A percentile compares a stretch with the other conserved stretches of the same genome.
Evolutionary conservation across 2,329 filamentous ascomycete genomes (phyloP).

Genomic region (Beauveria brongniartii): DNA sequence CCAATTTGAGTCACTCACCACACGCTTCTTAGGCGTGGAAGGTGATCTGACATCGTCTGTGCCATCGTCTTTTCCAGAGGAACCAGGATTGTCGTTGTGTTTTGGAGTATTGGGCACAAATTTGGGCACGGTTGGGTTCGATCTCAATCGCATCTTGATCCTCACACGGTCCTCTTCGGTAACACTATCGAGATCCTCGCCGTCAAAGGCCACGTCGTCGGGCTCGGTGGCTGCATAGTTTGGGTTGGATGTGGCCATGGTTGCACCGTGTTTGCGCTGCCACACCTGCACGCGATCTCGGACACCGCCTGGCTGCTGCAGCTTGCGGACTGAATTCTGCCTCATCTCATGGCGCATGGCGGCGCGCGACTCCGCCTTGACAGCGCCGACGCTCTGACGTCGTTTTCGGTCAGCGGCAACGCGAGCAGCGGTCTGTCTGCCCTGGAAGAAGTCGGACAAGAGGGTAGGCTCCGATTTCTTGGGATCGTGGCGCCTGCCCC

Average conservation of each 20-base stretch:
- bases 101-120: constrained; percentile 17
- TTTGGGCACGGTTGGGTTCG: constrained; percentile 25
- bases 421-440: constrained; percentile 48
- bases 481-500: constrained; percentile 27
- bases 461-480: constrained; percentile 37
- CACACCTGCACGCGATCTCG: constrained; percentile 73
- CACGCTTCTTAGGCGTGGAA: constrained; percentile 74
- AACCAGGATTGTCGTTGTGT: constrained; percentile 12
- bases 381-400: constrained; percentile 50
- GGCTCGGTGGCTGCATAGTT: constrained; percentile 48
- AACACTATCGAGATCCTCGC: constrained; percentile 49
- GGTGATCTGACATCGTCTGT: constrained; percentile 36
- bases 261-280: constrained; percentile 70
- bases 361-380: constrained; percentile 41
- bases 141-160: constrained; percentile 44
- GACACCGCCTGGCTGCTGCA: constrained; percentile 59
- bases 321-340: constrained; percentile 47
- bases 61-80: constrained; percentile 14
- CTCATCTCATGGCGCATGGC: constrained; percentile 42
- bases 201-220: constrained; percentile 52
- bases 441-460: constrained; percentile 49
- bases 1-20: constrained; percentile 92
- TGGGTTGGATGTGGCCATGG: constrained; percentile 44
- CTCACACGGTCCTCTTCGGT: constrained; percentile 53
- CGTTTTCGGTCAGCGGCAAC: constrained; percentile 42